A percentile compares a stretch with the other conserved stretches of the same genome.
Evolutionary conservation across 2,329 filamentous ascomycete genomes (phyloP).

Genomic region (Anthostomella pinea): DNA sequence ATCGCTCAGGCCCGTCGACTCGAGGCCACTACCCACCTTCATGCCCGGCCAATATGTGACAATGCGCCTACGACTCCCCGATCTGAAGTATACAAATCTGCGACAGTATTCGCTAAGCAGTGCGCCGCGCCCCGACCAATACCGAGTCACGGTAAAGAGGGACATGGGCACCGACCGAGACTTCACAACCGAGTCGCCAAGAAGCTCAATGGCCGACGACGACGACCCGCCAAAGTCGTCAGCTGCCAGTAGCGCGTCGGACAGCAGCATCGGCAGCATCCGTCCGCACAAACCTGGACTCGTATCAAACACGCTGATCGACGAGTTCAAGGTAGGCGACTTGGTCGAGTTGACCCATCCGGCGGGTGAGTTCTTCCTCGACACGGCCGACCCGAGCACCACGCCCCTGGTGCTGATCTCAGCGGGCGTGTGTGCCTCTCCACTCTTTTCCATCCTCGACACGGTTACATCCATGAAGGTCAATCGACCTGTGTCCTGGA

Average conservation of each 20-base stretch:
- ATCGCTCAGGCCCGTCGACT: slow-evolving; percentile 63
- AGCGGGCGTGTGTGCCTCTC: slow-evolving; percentile 59
- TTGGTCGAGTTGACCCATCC: slow-evolving; percentile 65
- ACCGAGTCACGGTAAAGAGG: slow-evolving; percentile 70
- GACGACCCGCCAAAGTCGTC: slow-evolving; percentile 27
- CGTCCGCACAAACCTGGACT: slow-evolving; percentile 48
- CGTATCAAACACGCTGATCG: slow-evolving; percentile 68
- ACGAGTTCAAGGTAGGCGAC: slow-evolving; percentile 59
- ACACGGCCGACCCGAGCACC: slow-evolving; percentile 38
- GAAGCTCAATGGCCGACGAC: slow-evolving; percentile 8
- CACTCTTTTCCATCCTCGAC: slow-evolving; percentile 60
- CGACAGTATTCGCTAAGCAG: slow-evolving; percentile 74
- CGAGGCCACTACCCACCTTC: slow-evolving; percentile 58
- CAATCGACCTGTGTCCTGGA: slow-evolving; percentile 53
- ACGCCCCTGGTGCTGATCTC: slow-evolving; percentile 59
- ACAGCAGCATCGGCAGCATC: slow-evolving; percentile 30
- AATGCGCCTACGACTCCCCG: slow-evolving; percentile 55
- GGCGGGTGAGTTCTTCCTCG: slow-evolving; percentile 58
- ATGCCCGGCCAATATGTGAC: slow-evolving; percentile 72
- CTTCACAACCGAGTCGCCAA: slow-evolving; percentile 18
- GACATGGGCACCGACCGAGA: slow-evolving; percentile 51
- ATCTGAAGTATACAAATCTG: slow-evolving; percentile 58
- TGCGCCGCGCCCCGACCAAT: slow-evolving; percentile 57
- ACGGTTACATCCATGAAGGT: slow-evolving; percentile 44
- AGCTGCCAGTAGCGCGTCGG: slow-evolving; percentile 31